These are phyloP conservation scores for Rhizopogon rudus DNA, from an alignment of 768 basidiomycete genomes.

Conservation along the genomic window DNA sequence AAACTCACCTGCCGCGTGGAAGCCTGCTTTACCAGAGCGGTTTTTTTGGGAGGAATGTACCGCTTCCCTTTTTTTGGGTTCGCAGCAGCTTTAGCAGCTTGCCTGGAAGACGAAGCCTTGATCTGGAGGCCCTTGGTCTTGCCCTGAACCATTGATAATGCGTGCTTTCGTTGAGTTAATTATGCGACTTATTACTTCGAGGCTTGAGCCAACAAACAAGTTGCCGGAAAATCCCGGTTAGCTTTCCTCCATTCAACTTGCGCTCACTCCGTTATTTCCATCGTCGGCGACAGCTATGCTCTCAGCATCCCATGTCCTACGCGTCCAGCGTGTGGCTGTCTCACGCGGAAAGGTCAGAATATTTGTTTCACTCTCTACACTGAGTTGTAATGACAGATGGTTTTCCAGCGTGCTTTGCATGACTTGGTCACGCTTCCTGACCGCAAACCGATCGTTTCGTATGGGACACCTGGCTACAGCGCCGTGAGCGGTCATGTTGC, in stretches of 20 bases:
- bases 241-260: conserved; percentile 10
- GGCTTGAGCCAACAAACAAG: neutral
- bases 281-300: conserved; percentile 28
- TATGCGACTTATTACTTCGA: conserved; percentile 7
- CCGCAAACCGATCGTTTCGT: conserved; percentile 62
- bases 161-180: neutral
- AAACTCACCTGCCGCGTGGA: conserved; percentile 67
- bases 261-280: conserved; percentile 1
- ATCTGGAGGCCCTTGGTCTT: conserved; percentile 71
- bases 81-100: conserved; percentile 61
- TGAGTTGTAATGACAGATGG: conserved; percentile 2
- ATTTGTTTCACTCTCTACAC: too few relatives aligned
- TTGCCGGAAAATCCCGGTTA: neutral
- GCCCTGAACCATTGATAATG: conserved; percentile 70
- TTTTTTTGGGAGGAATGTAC: conserved; percentile 79
- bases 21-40: conserved; percentile 64
- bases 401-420: conserved; percentile 62
- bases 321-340: conserved; percentile 46
- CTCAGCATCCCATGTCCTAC: conserved; percentile 42
- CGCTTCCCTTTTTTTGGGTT: conserved; percentile 77
- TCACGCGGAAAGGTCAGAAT: conserved; percentile 40
- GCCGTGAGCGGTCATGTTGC: conserved; percentile 87
- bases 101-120: conserved; percentile 50
- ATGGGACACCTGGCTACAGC: conserved; percentile 80
- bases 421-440: conserved; percentile 60